Evolutionary conservation across 73 alveolate genomes (phyloP).

Genomic region (Paramecium pentaurelia): DNA sequence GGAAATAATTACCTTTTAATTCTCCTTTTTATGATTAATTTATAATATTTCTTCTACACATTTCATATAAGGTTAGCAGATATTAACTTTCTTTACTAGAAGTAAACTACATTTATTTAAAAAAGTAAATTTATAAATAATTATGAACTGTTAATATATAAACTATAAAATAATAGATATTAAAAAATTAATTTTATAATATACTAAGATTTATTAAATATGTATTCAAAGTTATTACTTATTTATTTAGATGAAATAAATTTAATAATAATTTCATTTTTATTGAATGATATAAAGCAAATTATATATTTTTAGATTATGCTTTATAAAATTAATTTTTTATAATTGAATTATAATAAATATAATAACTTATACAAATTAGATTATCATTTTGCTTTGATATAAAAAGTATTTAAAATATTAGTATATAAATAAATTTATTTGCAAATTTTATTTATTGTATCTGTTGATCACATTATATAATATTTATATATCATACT

Average conservation of each 20-base stretch:
- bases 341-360: background rate
- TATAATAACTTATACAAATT: too few relatives aligned
- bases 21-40: background rate
- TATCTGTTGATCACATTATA: background rate
- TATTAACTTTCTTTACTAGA: slow-evolving; percentile 5
- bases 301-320: background rate
- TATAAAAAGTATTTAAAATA: background rate
- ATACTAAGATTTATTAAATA: background rate
- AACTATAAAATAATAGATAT: background rate
- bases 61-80: background rate
- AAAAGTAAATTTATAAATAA: background rate
- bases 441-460: background rate
- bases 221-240: background rate
- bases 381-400: background rate
- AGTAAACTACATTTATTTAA: background rate
- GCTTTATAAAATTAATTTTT: background rate
- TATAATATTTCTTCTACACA: background rate
- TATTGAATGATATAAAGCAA: background rate
- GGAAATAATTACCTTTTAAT: background rate
- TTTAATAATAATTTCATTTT: too few relatives aligned
- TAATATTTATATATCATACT: background rate
- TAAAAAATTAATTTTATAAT: background rate
- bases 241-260: background rate
- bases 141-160: background rate
- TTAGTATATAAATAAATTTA: background rate